A percentile compares a stretch with the other conserved stretches of the same genome.
These are phyloP conservation scores for Mycena kentingensis DNA, from an alignment of 768 basidiomycete genomes.

Conservation along the genomic window DNA sequence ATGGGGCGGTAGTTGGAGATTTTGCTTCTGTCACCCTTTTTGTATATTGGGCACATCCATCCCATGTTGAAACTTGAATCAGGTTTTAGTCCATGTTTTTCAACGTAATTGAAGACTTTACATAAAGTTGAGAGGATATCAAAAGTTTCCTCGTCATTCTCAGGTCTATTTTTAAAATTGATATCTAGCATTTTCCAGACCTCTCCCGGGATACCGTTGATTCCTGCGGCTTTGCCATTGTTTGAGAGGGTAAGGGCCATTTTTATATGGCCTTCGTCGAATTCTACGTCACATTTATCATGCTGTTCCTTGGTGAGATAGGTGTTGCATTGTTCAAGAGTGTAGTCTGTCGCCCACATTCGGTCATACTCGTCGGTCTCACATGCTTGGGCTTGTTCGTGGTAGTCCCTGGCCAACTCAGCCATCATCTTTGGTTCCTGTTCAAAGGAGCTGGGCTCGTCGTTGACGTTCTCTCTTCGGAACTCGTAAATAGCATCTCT, in stretches of 20 bases:
- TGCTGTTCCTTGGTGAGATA: background rate
- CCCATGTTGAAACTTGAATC: background rate
- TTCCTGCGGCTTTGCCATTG: background rate
- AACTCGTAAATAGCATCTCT: background rate
- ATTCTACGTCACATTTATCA: background rate
- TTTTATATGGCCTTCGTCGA: background rate
- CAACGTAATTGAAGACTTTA: background rate
- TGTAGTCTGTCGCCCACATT: background rate
- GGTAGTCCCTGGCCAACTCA: background rate
- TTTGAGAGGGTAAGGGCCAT: background rate
- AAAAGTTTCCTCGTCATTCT: background rate
- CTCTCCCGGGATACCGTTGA: background rate
- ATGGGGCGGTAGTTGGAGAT: background rate
- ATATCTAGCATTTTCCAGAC: background rate
- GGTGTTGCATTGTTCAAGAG: background rate
- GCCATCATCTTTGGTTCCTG: background rate
- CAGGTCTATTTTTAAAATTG: background rate
- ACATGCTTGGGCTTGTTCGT: background rate
- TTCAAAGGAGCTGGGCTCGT: background rate
- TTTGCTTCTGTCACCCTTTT: background rate
- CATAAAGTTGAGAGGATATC: background rate
- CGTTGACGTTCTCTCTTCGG: background rate
- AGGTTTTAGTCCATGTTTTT: background rate
- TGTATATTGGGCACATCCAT: conserved; percentile 1
- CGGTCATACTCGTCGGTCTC: background rate